phyloP scores from a whole-genome alignment of 2,329 filamentous ascomycete genomes.

The Exophiala oligosperma region DNA sequence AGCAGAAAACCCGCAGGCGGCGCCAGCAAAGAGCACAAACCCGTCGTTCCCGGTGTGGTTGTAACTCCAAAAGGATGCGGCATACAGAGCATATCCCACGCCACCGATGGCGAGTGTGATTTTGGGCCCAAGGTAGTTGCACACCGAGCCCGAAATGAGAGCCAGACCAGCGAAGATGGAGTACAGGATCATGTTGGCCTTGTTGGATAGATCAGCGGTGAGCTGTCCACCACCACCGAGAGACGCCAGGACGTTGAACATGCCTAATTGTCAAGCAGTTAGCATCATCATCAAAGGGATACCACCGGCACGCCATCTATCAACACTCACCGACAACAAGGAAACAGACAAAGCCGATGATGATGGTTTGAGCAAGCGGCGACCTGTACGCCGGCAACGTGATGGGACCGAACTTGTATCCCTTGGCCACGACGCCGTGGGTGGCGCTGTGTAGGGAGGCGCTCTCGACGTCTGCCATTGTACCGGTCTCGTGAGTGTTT shows the following conservation, averaged over 20 bases:
- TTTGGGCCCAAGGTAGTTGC: slow-evolving; percentile 32
- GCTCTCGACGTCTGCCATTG: neutral
- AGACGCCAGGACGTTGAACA: slow-evolving; percentile 68
- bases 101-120: slow-evolving; percentile 33
- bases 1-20: slow-evolving; percentile 74
- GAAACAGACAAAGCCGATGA: slow-evolving; percentile 5
- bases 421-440: neutral
- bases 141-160: slow-evolving; percentile 48
- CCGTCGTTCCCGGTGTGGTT: slow-evolving; percentile 37
- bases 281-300: neutral
- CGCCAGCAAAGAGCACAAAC: slow-evolving; percentile 64
- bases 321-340: slow-evolving; percentile 1
- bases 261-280: slow-evolving; percentile 43
- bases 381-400: neutral
- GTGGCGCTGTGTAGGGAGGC: neutral
- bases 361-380: slow-evolving; percentile 6
- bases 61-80: slow-evolving; percentile 38
- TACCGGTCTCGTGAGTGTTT: neutral
- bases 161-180: slow-evolving; percentile 62
- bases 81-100: slow-evolving; percentile 37
- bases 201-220: slow-evolving; percentile 58
- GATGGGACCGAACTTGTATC: slow-evolving; percentile 1
- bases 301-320: neutral
- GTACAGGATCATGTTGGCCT: slow-evolving; percentile 69
- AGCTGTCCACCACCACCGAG: slow-evolving; percentile 65